These are phyloP conservation scores for Saturnispora quitensis DNA, from an alignment of 805 yeast genomes.

Conservation along the genomic window DNA sequence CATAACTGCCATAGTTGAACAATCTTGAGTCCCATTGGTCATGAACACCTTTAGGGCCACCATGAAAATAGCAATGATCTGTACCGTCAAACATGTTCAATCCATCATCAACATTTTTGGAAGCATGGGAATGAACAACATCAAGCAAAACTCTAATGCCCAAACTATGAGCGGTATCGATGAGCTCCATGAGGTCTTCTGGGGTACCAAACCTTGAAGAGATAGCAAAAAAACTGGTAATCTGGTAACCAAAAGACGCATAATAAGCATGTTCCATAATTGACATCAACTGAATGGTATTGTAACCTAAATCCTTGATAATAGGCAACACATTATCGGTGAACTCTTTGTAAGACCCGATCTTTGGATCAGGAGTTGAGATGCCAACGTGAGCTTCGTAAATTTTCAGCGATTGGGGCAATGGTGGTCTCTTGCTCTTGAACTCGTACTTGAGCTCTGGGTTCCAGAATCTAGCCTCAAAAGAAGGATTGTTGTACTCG, in stretches of 20 bases:
- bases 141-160: constrained; percentile 84
- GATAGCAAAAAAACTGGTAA: constrained; percentile 83
- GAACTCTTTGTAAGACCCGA: constrained; percentile 82
- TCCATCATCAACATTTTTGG: constrained; percentile 91
- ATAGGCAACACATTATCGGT: constrained; percentile 74
- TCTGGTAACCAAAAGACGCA: constrained; percentile 97
- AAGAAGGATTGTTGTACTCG: constrained; percentile 38
- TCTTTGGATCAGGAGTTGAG: constrained; percentile 78
- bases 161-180: constrained; percentile 84
- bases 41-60: constrained; percentile 80
- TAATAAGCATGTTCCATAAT: constrained; percentile 98
- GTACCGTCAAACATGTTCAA: constrained; percentile 90
- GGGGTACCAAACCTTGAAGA: constrained; percentile 93
- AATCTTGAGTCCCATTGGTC: constrained; percentile 94
- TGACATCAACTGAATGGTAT: constrained; percentile 94
- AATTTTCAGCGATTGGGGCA: constrained; percentile 52
- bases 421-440: constrained; percentile 54
- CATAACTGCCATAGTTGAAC: constrained; percentile 86
- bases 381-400: constrained; percentile 97
- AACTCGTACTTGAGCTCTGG: constrained; percentile 51
- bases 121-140: constrained; percentile 93
- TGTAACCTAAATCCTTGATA: constrained; percentile 77
- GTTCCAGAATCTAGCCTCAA: constrained; percentile 92
- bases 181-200: constrained; percentile 81
- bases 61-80: constrained; percentile 87